Base-by-base conservation (phyloP, 2,329 filamentous ascomycete genomes). In the Cladobotryum mycophilum region DNA sequence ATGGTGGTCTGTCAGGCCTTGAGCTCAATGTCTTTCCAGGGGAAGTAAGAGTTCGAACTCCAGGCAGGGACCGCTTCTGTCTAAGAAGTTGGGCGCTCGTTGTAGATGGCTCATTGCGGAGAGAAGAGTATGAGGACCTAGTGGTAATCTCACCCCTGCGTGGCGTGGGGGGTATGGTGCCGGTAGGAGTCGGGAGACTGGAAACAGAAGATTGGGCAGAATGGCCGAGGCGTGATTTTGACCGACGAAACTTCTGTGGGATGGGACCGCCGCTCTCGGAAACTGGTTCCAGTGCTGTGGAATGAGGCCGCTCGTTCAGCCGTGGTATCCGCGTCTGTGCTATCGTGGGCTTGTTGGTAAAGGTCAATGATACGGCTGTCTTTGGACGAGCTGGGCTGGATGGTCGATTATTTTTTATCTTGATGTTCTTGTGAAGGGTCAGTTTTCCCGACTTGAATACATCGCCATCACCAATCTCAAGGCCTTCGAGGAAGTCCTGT, bases 351-450 rank as follows among this genome's bases (percentile, higher is more conserved):
- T 91, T 90, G 68, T 88, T 93, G 44, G 89, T 95, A 64, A 97
- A 97, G 6, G 90, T 96, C 54, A 97, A 76, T 12, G 91, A 92
- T 25, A 93, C 86, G 11, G 89, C 84, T 15, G 88, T 82, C 64
- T 85, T 85, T 17, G 81, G 81, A 55, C 88, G 80, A 18, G 80
- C 78, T 43, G 89, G 86, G 57, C 89, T 91, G 13, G 79, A 72
- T 17, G 83, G 78, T 48, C 82, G 77, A 55, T 81, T 74, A 56
- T 84, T 80, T 69, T 95, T 96, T 61, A 95, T 79, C 65, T 92
- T 91, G 57, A 99, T 81, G 65, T 99, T 96, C 56, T 88, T 89
- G 66, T 97, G 93, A 15, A 96, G 74, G 1, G 86, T 92, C 41
- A 89, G 76, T 67, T 92, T 96, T 52, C 79, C 82, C 2, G 86